Evolutionary conservation across 2,329 filamentous ascomycete genomes (phyloP), one percentile per base, ranked within the genome.

Genomic region (Coniella vitis): DNA sequence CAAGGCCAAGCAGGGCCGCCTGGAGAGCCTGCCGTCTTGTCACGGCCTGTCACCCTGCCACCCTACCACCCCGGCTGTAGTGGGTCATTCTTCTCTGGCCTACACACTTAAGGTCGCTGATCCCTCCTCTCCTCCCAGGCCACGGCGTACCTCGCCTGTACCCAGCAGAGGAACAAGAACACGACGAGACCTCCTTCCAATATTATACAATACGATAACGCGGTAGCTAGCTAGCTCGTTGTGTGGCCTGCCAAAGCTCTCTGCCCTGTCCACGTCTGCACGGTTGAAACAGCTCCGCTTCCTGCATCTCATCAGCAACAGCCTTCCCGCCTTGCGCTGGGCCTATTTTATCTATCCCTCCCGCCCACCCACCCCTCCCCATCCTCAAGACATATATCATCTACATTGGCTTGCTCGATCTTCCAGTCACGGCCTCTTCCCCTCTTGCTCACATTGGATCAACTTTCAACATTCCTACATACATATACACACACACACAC

Each of bases 301-400:
- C 65, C 64, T 65, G 67, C 71, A 71, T 71, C 66, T 72, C 72
- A 78, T 77, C 74, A 76, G 66, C 73, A 29, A 10, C 68, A 68
- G 61, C 56, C 63, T 56, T 54, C 52, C n/a, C 57, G 44, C 54
- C 59, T 45, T 25, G 25, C 36, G 37, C 14, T 40, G 46, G 32
- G 29, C 49, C 38, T 54, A 43, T 38, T 36, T 38, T 25, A 38
- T n/a, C 45, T 42, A 37, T 25, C 55, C 46, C 49, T 29, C 21
- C 39, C 32, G 19, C 40, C 45, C 19, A 7, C 45, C 19, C 14
- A 19, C 45, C 31, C 19, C 38, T 32, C 19, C n/a, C 38, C 17
- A 22, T 19, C 38, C 14, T 43, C 46, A 46, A 47, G 48, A 53
- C 49, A 52, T 39, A n/a, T n/a, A n/a, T n/a, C n/a, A n/a, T n/a